Evolutionary conservation across 75 land plant genomes (phyloP), one percentile per base, ranked within the genome.

Genomic region (Picea sitchensis): DNA sequence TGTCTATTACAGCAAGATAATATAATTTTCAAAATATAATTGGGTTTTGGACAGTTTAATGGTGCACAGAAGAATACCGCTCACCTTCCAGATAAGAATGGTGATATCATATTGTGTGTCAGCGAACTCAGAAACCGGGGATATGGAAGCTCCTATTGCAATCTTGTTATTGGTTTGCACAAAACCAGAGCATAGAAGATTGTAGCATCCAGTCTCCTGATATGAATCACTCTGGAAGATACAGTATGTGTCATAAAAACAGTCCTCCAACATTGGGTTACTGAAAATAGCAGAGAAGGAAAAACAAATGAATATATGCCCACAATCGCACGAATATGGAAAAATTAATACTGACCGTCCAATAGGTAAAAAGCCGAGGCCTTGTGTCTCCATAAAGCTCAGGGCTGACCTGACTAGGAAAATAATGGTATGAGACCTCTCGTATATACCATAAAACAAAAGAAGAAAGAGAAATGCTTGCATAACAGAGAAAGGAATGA

Each of bases 341-440:
- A 94, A 94, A 87, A 89, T 83, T 82, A 93, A 94, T 94, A 89
- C 86, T 84, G 75, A 95, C 98, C 59, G 98, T 95, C 98, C 98
- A 95, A 65, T 95, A 95, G 4, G 94, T 94, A 84, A 95, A 95
- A 79, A 95, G 87, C 71, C 96, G 86, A 20, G 98, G 96, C 60
- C 82, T 79, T 79, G 81, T 86, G 78, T 95, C 98, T 14, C 98
- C 98, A 83, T 95, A 95, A 13, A 95, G 80, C 78, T 92, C 89
- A 23, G 96, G 96, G 83, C 96, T 94, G 4, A 95, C 94, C 98
- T 95, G 92, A 36, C 91, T 87, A 91, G 91, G 88, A 89, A 30
- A 81, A 89, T 82, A 78, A 78, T 78, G 76, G 71, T 84, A 83
- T 91, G 76, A 89, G 83, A 80, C 15, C 78, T 77, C 38, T n/a